Conservation (phyloP, 306 rosid genomes). For the Heteromeles arbutifolia region DNA sequence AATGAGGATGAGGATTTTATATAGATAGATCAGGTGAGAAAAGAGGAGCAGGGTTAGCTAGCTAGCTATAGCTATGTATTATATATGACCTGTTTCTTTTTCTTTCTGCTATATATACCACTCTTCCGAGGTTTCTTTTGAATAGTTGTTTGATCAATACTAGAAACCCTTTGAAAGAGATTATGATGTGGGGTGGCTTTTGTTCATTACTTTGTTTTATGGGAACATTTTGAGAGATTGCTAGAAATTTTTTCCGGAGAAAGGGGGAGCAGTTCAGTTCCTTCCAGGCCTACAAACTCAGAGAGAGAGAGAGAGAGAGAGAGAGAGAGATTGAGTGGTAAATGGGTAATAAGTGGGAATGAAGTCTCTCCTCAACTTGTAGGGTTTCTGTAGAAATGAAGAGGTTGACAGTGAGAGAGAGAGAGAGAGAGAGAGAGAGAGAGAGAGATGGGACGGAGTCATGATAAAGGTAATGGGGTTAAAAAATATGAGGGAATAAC, state of each 20-base stretch:
- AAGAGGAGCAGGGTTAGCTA: not conserved
- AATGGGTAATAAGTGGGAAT: slow-evolving; percentile 3
- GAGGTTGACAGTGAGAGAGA: slow-evolving; percentile 40
- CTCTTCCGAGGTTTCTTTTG: slow-evolving; percentile 22
- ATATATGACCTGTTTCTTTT: not conserved
- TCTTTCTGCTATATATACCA: not conserved
- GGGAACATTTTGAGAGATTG: slow-evolving; percentile 19
- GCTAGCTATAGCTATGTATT: not conserved
- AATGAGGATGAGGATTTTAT: not conserved
- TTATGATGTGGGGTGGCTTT: slow-evolving; percentile 22
- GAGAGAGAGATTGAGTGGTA: slow-evolving; percentile 8
- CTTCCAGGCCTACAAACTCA: not conserved
- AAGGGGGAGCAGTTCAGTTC: slow-evolving; percentile 22
- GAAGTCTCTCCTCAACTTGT: slow-evolving; percentile 15
- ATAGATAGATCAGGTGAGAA: not conserved
- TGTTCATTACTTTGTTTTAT: slow-evolving; percentile 22
- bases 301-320: not conserved
- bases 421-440: slow-evolving; percentile 8
- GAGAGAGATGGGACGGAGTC: slow-evolving; percentile 53
- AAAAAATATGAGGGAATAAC: slow-evolving; percentile 40
- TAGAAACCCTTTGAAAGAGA: slow-evolving; percentile 42
- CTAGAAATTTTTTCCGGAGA: slow-evolving; percentile 10
- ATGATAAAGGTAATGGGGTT: slow-evolving; percentile 28
- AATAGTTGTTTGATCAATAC: slow-evolving; percentile 46
- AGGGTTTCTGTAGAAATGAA: slow-evolving; percentile 49